These are phyloP conservation scores for Alternaria conjuncta DNA, from an alignment of 2,329 filamentous ascomycete species.

Conservation along the genomic window DNA sequence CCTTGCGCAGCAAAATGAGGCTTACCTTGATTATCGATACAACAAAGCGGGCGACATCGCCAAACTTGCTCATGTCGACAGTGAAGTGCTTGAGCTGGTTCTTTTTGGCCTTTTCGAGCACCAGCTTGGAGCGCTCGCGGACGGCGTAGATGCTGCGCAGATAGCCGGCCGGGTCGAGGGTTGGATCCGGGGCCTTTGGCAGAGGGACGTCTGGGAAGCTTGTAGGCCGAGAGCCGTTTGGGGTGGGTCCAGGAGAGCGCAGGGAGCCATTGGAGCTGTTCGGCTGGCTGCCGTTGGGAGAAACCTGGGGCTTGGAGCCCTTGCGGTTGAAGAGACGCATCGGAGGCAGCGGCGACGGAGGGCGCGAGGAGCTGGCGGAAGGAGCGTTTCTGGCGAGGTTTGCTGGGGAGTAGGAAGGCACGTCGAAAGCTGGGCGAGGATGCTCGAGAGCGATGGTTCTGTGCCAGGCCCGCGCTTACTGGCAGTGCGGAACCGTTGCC, in stretches of 20 bases:
- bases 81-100: conserved; percentile 86
- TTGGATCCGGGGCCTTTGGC: conserved; percentile 84
- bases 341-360: conserved; percentile 22
- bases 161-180: conserved; percentile 87
- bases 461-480: conserved; percentile 18
- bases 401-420: conserved; percentile 11
- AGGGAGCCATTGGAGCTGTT: conserved; percentile 57
- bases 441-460: conserved; percentile 23
- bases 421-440: conserved; percentile 7
- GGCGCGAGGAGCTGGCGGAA: conserved; percentile 9
- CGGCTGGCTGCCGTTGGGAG: conserved; percentile 47
- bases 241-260: conserved; percentile 56
- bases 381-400: conserved; percentile 2
- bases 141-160: conserved; percentile 89
- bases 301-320: conserved; percentile 50
- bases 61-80: conserved; percentile 84
- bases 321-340: conserved; percentile 64
- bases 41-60: conserved; percentile 83
- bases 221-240: conserved; percentile 48
- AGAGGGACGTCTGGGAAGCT: conserved; percentile 78
- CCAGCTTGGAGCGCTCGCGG: conserved; percentile 75
- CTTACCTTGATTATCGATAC: conserved; percentile 93
- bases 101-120: conserved; percentile 76
- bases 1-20: not conserved
- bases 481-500: conserved; percentile 28